phyloP scores from a whole-genome alignment of 306 rosid genomes.

The Luffa acutangula region DNA sequence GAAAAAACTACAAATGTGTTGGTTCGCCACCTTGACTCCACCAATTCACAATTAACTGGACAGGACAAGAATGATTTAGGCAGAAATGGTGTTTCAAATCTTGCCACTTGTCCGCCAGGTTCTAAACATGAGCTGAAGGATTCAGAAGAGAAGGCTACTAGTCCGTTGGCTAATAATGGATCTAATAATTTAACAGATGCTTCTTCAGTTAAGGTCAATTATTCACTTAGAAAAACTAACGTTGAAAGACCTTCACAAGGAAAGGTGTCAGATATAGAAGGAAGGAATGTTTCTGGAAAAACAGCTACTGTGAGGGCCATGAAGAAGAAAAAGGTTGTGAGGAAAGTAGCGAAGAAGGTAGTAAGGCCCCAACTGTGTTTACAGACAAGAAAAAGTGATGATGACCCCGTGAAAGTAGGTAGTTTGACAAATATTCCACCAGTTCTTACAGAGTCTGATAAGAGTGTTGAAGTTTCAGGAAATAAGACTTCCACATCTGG shows the following conservation, averaged over 20 bases:
- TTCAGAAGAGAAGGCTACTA: conserved; percentile 10
- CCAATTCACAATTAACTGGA: conserved; percentile 8
- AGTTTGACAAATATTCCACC: conserved; percentile 9
- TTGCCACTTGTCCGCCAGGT: conserved; percentile 4
- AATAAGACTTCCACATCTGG: conserved; percentile 20
- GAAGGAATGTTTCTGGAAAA: conserved; percentile 19
- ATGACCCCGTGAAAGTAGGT: conserved; percentile 18
- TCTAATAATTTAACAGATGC: background rate
- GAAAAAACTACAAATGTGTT: conserved; percentile 11
- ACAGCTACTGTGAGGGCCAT: conserved; percentile 19
- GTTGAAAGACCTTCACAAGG: background rate
- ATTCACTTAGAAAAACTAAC: background rate
- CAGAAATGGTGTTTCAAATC: conserved; percentile 14
- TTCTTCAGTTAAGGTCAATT: background rate
- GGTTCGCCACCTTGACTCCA: conserved; percentile 6
- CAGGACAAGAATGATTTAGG: conserved; percentile 7
- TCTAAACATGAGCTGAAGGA: conserved; percentile 17
- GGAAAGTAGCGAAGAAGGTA: conserved; percentile 55
- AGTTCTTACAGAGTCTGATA: conserved; percentile 18
- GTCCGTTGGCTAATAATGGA: background rate
- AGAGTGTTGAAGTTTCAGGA: conserved; percentile 17
- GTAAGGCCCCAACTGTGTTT: conserved; percentile 18
- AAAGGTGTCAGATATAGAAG: background rate
- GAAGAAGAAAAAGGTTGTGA: conserved; percentile 62
- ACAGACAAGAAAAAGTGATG: conserved; percentile 17